phyloP scores from a whole-genome alignment of 2,329 filamentous ascomycete species.

The Ophiocordyceps polyrhachis-furcata region DNA sequence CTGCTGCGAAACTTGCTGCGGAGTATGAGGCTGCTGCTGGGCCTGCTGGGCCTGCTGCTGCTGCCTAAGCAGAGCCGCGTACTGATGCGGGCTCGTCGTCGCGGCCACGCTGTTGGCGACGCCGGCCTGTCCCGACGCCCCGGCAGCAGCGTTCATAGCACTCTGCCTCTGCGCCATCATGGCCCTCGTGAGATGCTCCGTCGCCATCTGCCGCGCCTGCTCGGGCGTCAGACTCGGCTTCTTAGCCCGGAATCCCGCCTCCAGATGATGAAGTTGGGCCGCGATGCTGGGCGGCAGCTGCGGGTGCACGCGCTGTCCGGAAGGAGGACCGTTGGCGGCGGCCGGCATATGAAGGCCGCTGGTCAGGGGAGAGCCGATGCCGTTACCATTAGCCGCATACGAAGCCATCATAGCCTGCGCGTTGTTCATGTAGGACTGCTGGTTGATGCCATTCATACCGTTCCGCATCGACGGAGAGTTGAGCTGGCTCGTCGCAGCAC shows the following conservation, averaged over 20 bases:
- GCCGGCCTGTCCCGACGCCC: slow-evolving; percentile 25
- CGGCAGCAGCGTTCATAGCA: slow-evolving; percentile 37
- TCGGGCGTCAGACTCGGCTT: slow-evolving; percentile 32
- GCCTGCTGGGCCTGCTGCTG: slow-evolving; percentile 31
- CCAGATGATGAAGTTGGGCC: slow-evolving; percentile 30
- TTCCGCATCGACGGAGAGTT: slow-evolving; percentile 25
- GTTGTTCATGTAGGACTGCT: slow-evolving; percentile 33
- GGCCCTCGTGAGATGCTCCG: slow-evolving; percentile 26
- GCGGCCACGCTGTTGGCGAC: slow-evolving; percentile 28
- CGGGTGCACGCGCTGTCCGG: slow-evolving; percentile 20
- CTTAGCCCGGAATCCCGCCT: slow-evolving; percentile 30
- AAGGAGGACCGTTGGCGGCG: slow-evolving; percentile 22
- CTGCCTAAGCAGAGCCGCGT: slow-evolving; percentile 37
- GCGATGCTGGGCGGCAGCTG: slow-evolving; percentile 28
- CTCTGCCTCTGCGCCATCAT: slow-evolving; percentile 30
- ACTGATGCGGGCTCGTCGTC: slow-evolving; percentile 37
- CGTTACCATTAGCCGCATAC: slow-evolving; percentile 23
- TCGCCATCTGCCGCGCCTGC: slow-evolving; percentile 30
- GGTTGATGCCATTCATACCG: slow-evolving; percentile 24
- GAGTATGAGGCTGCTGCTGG: slow-evolving; percentile 10
- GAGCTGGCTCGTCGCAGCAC: slow-evolving; percentile 19
- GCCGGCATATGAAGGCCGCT: slow-evolving; percentile 27
- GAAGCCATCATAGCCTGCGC: slow-evolving; percentile 33
- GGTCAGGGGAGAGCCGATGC: slow-evolving; percentile 25
- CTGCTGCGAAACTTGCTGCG: slow-evolving; percentile 6